Evolutionary conservation across 2,329 filamentous ascomycete genomes (phyloP).

Genomic region (Aureobasidium subglaciale): DNA sequence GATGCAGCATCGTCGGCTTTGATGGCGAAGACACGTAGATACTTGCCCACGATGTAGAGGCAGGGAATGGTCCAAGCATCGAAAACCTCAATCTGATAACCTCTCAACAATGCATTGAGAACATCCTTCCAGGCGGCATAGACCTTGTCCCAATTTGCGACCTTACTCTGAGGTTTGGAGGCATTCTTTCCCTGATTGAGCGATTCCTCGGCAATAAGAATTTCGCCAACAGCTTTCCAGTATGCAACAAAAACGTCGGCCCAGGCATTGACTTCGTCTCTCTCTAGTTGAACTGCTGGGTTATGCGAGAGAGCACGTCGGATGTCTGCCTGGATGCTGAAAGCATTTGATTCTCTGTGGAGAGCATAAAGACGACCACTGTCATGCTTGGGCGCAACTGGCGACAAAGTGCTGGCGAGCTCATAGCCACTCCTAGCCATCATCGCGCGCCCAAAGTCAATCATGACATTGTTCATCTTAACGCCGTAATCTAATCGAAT

Average conservation of each 20-base stretch:
- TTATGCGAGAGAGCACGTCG: constrained; percentile 62
- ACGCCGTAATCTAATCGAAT: not conserved
- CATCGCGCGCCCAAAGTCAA: constrained; percentile 66
- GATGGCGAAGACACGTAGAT: constrained; percentile 81
- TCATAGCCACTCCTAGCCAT: constrained; percentile 58
- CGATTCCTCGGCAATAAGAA: constrained; percentile 59
- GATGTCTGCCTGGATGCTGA: constrained; percentile 61
- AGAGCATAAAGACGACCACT: constrained; percentile 62
- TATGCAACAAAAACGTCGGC: constrained; percentile 74
- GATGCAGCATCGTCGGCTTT: constrained; percentile 68
- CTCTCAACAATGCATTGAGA: constrained; percentile 66
- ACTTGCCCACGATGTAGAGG: constrained; percentile 80
- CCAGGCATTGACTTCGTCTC: constrained; percentile 70
- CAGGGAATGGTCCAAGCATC: constrained; percentile 90
- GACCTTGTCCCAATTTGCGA: constrained; percentile 68
- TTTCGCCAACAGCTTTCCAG: constrained; percentile 73
- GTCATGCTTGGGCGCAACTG: constrained; percentile 56
- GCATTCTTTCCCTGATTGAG: constrained; percentile 34
- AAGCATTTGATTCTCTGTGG: constrained; percentile 61
- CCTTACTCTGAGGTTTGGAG: constrained; percentile 18
- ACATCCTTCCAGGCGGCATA: constrained; percentile 88
- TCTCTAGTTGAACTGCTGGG: constrained; percentile 35
- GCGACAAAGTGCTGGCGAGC: constrained; percentile 68
- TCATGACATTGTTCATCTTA: constrained; percentile 62
- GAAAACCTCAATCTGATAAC: constrained; percentile 69